Evolutionary conservation across 2,329 filamentous ascomycete genomes (phyloP), one percentile per base, ranked within the genome.

Genomic region (Fonsecaea multimorphosa): DNA sequence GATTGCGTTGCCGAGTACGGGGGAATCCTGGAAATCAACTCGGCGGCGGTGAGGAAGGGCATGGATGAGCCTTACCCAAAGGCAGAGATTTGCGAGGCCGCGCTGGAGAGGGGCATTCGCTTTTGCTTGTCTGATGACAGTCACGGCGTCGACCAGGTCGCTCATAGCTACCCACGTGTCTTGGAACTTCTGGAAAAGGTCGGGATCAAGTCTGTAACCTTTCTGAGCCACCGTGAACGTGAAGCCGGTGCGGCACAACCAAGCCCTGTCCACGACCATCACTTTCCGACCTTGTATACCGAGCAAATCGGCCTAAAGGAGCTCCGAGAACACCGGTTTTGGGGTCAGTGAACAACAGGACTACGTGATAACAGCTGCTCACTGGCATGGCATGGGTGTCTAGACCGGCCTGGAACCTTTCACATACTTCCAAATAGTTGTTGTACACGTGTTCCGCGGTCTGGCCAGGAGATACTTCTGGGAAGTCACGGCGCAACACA

Each of bases 111-210:
- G 73, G 89, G 89, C 27, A 93, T 95, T 27, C 86, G 86, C 66
- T 96, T 98, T 78, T 96, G 92, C 60, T 84, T 99, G 72, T 97
- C 92, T 6, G 95, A 99, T 77, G 95, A 99, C 78, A 97, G 93
- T 76, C 95, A 99, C 80, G 91, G 91, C 44, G 85, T 92, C 65
- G 90, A 86, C 1, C 94, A 99, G 75, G 85, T 99, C 4, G 92
- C 89, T n/a, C 88, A 92, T 58, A 94, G 96, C 75, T 98, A 95
- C 79, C 74, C 76, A 55, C 86, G 85, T 40, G 87, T 91, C 4
- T 78, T 96, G 65, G 82, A 86, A 0, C 97, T 91, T 76, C 80
- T 96, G 63, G 84, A 87, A 69, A 83, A 69, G 7, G 73, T 74
- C 22, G 80, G 76, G 24, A 79, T 82, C 24, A 63, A 66, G n/a